Base-by-base conservation (phyloP, 2,329 filamentous ascomycete genomes). In the Lachnellula arida region DNA sequence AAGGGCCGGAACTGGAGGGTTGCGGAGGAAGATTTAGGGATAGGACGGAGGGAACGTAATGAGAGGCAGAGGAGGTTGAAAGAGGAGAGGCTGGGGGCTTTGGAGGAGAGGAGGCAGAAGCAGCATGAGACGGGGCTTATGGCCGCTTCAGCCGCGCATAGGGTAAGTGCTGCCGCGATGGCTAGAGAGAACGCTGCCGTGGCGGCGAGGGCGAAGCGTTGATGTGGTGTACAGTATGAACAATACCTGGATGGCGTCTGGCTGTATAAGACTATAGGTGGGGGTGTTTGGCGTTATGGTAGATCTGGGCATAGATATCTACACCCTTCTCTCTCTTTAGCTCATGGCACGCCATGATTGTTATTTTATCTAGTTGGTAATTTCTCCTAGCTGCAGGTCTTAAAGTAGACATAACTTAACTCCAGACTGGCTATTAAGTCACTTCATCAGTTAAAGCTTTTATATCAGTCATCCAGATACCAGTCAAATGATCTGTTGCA, bases 1-100 rank as follows among this genome's bases (percentile, higher is more conserved):
- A 60, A 57, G 46, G 65, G 66, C 1, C 52, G 68, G 4, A 67
- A 61, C 46, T 69, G 67, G 65, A 66, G 67, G 44, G 59, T 63
- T 46, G 64, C 62, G 46, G 65, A 66, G 35, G 57, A 46, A 15
- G 62, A 61, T 5, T 15, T 68, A n/a, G 65, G 68, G 28, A 51
- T 59, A 4, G 63, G 61, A 12, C 61, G 63, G 46, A 55, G 58
- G 42, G 65, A 65, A 22, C 60, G 64, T 23, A 40, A 17, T 40
- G 37, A 40, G 39, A 57, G 65, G 35, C 49, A 59, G 15, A 59
- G 60, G 47, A 59, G 63, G 40, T 52, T 68, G 28, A 66, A 63
- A 22, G 67, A 65, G 37, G 63, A 65, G 25, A 57, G 62, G 23
- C 34, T 48, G 25, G 49, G 44, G 19, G 61, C 57, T 9, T 35